Base-by-base conservation (phyloP, 225 moss, liverwort and hornwort genomes). In the Pseudisothecium myosuroides region DNA sequence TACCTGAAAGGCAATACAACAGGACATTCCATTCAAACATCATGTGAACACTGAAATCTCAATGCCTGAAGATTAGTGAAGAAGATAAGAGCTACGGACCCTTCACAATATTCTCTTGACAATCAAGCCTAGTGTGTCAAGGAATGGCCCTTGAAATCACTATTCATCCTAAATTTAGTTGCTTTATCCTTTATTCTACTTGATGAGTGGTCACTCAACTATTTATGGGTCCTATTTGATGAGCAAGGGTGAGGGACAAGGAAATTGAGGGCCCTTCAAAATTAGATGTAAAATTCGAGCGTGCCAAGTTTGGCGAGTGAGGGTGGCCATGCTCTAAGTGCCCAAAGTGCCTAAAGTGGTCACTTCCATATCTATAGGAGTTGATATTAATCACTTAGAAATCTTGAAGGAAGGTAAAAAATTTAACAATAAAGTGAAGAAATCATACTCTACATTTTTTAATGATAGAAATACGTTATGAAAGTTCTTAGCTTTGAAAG, bases 1-100 rank as follows among this genome's bases (percentile, higher is more conserved):
- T 96, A 94, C 92, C 98, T 98, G 93, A 87, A 58, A 56, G 54
- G 19, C 21, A 80, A 56, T 90, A 83, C 76, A 71, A 89, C 43
- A 91, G 79, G 69, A 36, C 54, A 47, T 76, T 75, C 55, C 49
- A 67, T 8, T 71, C 50, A 69, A 77, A 55, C 77, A 81, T 37
- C 64, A 62, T 74, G 49, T 31, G 21, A 36, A 68, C n/a, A 60
- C 24, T 41, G 58, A 82, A 67, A 85, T 82, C 28, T 10, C 67
- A 61, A 55, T 21, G 19, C 72, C 32, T 43, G 12, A 69, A 81
- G 43, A 50, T 60, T 50, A 61, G 26, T 24, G 45, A 68, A 81
- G 67, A 76, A 61, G 55, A 73, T 31, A 43, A 80, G 67, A 32
- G 87, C 29, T 32, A 62, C n/a, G n/a, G n/a, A n/a, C n/a, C n/a